Evolutionary conservation across 495 filamentous ascomycete genomes (phyloP).

Genomic region (Penicillium soppii): DNA sequence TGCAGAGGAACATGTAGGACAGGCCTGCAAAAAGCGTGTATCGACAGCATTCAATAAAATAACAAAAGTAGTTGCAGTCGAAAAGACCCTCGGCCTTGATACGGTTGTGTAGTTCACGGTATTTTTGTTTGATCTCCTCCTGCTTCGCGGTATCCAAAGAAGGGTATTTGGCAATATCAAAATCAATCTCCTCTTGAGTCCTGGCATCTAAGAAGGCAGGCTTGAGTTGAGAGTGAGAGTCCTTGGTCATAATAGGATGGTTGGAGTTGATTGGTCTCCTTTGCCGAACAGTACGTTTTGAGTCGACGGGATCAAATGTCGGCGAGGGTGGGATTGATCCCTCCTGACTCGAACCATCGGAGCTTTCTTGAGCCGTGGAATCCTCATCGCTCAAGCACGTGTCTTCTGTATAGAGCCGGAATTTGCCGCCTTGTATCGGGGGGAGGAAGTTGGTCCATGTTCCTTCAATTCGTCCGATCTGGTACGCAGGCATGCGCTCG

Average conservation of each 20-base stretch:
- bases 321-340: conserved; percentile 53
- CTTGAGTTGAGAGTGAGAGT: conserved; percentile 30
- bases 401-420: conserved; percentile 56
- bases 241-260: conserved; percentile 27
- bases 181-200: conserved; percentile 70
- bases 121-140: conserved; percentile 73
- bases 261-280: conserved; percentile 31
- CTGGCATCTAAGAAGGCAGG: conserved; percentile 69
- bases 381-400: conserved; percentile 35
- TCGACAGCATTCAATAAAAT: conserved; percentile 72
- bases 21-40: conserved; percentile 69
- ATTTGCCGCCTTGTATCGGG: conserved; percentile 28
- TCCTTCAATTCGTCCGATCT: conserved; percentile 81
- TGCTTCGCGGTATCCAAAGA: conserved; percentile 74
- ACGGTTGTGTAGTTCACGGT: conserved; percentile 68
- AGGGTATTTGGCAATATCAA: conserved; percentile 81
- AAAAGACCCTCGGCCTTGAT: conserved; percentile 77
- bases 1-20: conserved; percentile 62
- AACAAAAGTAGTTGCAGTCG: conserved; percentile 81
- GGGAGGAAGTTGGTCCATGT: conserved; percentile 70
- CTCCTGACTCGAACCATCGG: conserved; percentile 42
- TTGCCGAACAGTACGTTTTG: conserved; percentile 31
- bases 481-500: conserved; percentile 74
- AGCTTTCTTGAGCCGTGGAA: conserved; percentile 25
- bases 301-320: conserved; percentile 59